phyloP scores from a whole-genome alignment of 2,329 filamentous ascomycete genomes.

The Paecilomyces sp. region DNA sequence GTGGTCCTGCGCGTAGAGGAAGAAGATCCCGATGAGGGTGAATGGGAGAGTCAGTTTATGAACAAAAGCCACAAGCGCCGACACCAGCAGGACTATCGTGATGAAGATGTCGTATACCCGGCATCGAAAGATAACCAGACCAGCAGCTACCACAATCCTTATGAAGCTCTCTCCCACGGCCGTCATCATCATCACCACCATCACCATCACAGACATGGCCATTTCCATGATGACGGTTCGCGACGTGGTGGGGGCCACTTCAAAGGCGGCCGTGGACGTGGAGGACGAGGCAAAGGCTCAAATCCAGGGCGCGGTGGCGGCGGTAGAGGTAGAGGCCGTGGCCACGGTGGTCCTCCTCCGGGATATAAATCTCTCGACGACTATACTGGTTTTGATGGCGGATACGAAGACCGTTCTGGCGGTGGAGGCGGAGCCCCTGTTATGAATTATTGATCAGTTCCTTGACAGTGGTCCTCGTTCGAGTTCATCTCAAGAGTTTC shows the following conservation, averaged over 20 bases:
- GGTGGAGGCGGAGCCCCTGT: slow-evolving; percentile 20
- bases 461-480: neutral
- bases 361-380: slow-evolving; percentile 64
- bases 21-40: slow-evolving; percentile 56
- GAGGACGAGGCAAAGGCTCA: slow-evolving; percentile 29
- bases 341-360: slow-evolving; percentile 44
- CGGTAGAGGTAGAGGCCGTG: slow-evolving; percentile 40
- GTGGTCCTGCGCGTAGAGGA: slow-evolving; percentile 72
- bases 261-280: slow-evolving; percentile 28
- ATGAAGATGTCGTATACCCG: slow-evolving; percentile 41
- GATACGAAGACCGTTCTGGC: slow-evolving; percentile 22
- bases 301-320: slow-evolving; percentile 32
- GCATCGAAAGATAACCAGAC: slow-evolving; percentile 23
- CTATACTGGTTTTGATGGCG: slow-evolving; percentile 25
- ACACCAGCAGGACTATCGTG: slow-evolving; percentile 50
- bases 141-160: slow-evolving; percentile 17
- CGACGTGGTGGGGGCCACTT: slow-evolving; percentile 20
- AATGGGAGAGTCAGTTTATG: slow-evolving; percentile 56
- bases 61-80: slow-evolving; percentile 54
- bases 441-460: slow-evolving; percentile 32
- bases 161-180: slow-evolving; percentile 10
- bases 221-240: slow-evolving; percentile 39
- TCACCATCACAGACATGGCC: slow-evolving; percentile 20
- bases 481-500: neutral
- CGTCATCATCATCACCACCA: slow-evolving; percentile 13